These are phyloP conservation scores for Pascua sp. DNA, from an alignment of 1,284 basidiomycete species.

Conservation along the genomic window DNA sequence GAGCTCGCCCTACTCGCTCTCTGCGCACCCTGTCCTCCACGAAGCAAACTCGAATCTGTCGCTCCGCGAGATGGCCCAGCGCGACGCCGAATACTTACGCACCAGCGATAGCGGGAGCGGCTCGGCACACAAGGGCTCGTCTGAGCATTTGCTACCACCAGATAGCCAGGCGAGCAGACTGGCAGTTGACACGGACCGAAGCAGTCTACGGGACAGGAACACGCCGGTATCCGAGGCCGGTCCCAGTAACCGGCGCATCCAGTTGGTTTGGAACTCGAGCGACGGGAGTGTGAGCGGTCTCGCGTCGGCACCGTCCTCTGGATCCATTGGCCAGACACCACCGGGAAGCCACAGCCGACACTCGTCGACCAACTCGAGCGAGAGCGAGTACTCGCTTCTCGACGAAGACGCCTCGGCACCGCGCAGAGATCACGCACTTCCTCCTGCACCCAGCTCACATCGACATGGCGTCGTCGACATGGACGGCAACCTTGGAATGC, in stretches of 20 bases:
- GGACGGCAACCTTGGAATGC: conserved; percentile 10
- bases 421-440: neutral
- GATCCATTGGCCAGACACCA: neutral
- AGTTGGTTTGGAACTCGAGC: conserved; percentile 15
- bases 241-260: conserved; percentile 16
- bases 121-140: too few relatives aligned
- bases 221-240: conserved; percentile 1
- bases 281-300: conserved; percentile 8
- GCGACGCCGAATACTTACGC: conserved; percentile 5
- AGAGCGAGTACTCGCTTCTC: conserved; percentile 17
- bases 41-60: conserved; percentile 3
- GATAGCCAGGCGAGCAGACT: too few relatives aligned
- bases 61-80: conserved; percentile 9
- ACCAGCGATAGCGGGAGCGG: neutral
- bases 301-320: neutral
- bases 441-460: neutral
- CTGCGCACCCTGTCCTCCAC: conserved; percentile 6
- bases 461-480: conserved; percentile 10
- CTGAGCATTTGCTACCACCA: neutral
- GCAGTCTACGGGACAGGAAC: neutral
- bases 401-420: conserved; percentile 4
- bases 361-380: conserved; percentile 11
- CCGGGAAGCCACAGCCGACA: conserved; percentile 4
- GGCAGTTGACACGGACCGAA: too few relatives aligned
- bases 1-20: conserved; percentile 18